Conservation (phyloP, 352 stramenopile species). For the Globisporangium rhizosaccharum region DNA sequence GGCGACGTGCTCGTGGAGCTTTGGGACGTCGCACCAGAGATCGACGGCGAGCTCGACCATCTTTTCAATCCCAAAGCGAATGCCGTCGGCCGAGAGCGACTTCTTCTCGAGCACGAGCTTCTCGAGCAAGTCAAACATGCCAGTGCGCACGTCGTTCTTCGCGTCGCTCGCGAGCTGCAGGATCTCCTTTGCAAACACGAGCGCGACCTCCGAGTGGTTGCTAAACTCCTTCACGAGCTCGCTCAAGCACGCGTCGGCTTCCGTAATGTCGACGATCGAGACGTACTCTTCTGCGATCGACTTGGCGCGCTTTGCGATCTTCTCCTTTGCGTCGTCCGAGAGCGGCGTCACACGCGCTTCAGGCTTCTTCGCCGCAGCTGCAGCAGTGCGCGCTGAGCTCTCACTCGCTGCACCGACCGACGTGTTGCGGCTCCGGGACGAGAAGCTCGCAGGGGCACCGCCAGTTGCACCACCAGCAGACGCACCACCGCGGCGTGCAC, state of each 20-base stretch:
- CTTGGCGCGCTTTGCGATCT: constrained; percentile 74
- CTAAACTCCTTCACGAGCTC: constrained; percentile 69
- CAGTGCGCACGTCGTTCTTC: constrained; percentile 41
- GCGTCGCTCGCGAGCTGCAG: constrained; percentile 61
- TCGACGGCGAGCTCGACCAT: constrained; percentile 54
- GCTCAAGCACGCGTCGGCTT: constrained; percentile 57
- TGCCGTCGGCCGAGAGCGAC: constrained; percentile 44
- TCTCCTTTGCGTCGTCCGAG: constrained; percentile 52
- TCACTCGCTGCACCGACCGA: constrained; percentile 14
- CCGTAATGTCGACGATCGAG: constrained; percentile 59
- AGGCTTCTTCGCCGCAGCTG: constrained; percentile 23
- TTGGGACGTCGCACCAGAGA: constrained; percentile 79
- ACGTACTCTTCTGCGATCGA: constrained; percentile 77
- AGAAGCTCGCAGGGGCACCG: constrained; percentile 30
- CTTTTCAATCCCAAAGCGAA: constrained; percentile 57
- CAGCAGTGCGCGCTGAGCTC: constrained; percentile 5
- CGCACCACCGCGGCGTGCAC: constrained; percentile 6
- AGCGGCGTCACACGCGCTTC: constrained; percentile 29
- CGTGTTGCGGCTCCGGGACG: constrained; percentile 14
- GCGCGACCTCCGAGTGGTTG: constrained; percentile 45
- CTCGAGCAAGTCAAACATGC: constrained; percentile 66
- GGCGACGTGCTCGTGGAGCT: constrained; percentile 73
- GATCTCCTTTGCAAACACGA: constrained; percentile 54
- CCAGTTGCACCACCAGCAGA: constrained; percentile 16
- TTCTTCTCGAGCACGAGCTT: constrained; percentile 62